These are phyloP conservation scores for Kwoniella sp. DNA, from an alignment of 768 basidiomycete genomes.

Conservation along the genomic window DNA sequence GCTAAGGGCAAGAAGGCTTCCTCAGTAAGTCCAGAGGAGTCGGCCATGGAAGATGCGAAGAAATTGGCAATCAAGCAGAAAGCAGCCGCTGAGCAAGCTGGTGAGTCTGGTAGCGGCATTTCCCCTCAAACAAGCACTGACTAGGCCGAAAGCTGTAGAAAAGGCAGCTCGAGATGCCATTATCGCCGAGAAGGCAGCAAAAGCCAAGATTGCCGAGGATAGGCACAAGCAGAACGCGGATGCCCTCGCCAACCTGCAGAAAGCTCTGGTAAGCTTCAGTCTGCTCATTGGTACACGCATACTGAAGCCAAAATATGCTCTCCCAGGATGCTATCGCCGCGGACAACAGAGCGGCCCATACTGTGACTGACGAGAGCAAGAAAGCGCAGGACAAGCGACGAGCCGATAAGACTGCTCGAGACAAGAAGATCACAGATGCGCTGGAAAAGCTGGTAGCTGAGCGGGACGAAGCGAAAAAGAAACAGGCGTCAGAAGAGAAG, in stretches of 20 bases:
- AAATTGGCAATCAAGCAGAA: constrained; percentile 42
- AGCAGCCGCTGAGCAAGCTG: constrained; percentile 38
- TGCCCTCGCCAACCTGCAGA: constrained; percentile 38
- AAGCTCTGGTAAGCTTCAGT: constrained; percentile 36
- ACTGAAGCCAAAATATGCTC: not conserved
- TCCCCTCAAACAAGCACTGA: not conserved
- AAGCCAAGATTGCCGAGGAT: constrained; percentile 39
- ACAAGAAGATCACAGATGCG: constrained; percentile 48
- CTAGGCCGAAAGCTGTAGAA: constrained; percentile 23
- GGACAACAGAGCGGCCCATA: constrained; percentile 37
- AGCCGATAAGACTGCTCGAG: constrained; percentile 35
- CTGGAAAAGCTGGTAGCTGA: constrained; percentile 44
- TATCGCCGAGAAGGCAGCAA: constrained; percentile 36
- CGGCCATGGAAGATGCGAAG: constrained; percentile 38
- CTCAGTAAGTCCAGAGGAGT: constrained; percentile 9
- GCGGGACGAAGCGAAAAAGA: constrained; percentile 45
- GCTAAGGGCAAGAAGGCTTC: constrained; percentile 13
- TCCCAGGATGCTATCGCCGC: constrained; percentile 33
- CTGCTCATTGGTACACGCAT: not conserved
- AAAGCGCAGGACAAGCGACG: constrained; percentile 45
- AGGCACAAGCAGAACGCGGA: constrained; percentile 42
- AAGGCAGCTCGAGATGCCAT: constrained; percentile 33
- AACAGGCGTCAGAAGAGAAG: constrained; percentile 42
- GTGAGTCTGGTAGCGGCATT: constrained; percentile 15
- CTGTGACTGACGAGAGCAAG: constrained; percentile 24